Conservation (phyloP, 192 early-diverging fungal species). For the Coemansia sp. region DNA sequence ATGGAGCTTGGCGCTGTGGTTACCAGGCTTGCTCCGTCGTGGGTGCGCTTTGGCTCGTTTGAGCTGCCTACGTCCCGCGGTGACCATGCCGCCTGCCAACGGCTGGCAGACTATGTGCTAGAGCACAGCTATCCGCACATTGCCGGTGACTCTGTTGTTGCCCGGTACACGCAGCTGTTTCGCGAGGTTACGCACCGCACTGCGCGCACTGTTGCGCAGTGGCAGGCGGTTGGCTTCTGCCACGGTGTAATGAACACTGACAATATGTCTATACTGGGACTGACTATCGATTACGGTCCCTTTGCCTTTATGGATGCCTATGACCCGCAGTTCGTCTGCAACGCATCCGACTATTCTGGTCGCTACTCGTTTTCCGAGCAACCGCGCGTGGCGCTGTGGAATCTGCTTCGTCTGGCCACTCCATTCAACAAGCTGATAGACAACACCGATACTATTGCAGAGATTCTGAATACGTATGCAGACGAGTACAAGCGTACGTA, state of each 20-base stretch:
- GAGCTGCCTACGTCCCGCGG: conserved; percentile 75
- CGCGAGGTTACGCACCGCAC: conserved; percentile 61
- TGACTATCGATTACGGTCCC: conserved; percentile 89
- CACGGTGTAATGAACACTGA: conserved; percentile 93
- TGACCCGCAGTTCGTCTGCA: conserved; percentile 78
- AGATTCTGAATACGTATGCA: conserved; percentile 58
- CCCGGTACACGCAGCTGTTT: conserved; percentile 63
- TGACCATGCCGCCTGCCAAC: conserved; percentile 56
- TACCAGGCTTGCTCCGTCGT: conserved; percentile 70
- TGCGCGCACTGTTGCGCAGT: conserved; percentile 71
- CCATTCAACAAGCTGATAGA: conserved; percentile 68
- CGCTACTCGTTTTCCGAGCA: conserved; percentile 79
- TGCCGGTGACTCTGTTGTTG: not conserved
- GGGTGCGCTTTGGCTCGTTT: conserved; percentile 88
- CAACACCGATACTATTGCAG: conserved; percentile 39
- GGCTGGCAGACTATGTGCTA: conserved; percentile 75
- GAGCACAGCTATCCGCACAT: conserved; percentile 56
- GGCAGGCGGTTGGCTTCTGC: conserved; percentile 80
- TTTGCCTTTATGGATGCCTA: conserved; percentile 83
- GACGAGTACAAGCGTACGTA: conserved; percentile 54
- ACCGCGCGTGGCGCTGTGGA: conserved; percentile 80
- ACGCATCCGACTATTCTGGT: conserved; percentile 74
- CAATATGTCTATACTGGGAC: conserved; percentile 82
- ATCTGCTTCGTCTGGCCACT: conserved; percentile 68
- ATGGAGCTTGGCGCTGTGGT: conserved; percentile 77